Base-by-base conservation (phyloP, 345 rosid genomes). In the Rubroshorea leprosula region DNA sequence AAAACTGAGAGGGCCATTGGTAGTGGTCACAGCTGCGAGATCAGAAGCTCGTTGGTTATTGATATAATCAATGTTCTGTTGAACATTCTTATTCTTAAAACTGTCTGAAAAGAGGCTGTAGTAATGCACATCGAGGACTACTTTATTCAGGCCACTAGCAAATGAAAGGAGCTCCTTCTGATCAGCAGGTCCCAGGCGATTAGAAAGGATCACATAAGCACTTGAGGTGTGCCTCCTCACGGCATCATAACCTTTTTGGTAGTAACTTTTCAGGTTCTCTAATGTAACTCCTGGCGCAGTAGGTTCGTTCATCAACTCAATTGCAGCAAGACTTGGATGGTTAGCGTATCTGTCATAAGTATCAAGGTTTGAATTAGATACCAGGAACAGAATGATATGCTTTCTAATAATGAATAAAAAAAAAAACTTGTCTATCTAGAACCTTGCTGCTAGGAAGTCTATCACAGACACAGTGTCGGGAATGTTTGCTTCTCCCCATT, bases 41-140 rank as follows among this genome's bases (percentile, higher is more conserved):
- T n/a, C n/a, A n/a, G n/a, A n/a, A n/a, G n/a, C n/a, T n/a, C n/a
- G n/a, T n/a, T 29, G 66, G 60, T 72, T 64, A 1, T 26, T 70
- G 57, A 82, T 38, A 61, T 74, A 72, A 39, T 82, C 82, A 17
- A 79, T 74, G 64, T 82, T 82, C 54, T 75, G 72, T 15, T 79
- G 80, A 48, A 73, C 76, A 0, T 76, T 70, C 72, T 72, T 54
- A 57, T 15, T 7, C 57, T 72, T 14, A 47, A 70, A 75, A 0
- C 5, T 6, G 51, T 49, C 39, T 0, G 23, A 14, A 64, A 72
- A 82, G 56, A 82, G 74, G 35, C 63, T 82, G 75, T 74, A 82
- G 50, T 76, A 82, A 35, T 79, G 87, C 48, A 68, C 79, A 49
- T 82, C 87, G 24, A 82, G 66, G 18, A 79, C 84, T 29, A 29